Base-by-base conservation (phyloP, 2,329 filamentous ascomycete genomes). In the Mycosphaerella sp. region DNA sequence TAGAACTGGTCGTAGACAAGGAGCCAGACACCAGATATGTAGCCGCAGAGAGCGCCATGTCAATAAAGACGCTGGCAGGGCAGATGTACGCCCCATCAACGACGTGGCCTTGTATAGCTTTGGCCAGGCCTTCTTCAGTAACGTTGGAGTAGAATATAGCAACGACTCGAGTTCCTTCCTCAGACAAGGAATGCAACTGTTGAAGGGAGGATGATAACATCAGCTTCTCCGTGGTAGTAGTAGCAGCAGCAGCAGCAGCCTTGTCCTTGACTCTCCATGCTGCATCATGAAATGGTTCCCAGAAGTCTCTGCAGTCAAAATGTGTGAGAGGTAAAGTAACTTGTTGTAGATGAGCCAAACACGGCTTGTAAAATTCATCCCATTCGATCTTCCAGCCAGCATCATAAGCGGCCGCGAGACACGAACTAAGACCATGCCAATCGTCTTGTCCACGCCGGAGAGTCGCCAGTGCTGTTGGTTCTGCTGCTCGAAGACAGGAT, bases 301-400 rank as follows among this genome's bases (percentile, higher is more conserved):
- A 32, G 30, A 10, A 32, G 9, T 32, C 30, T 10, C 10, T 34
- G 10, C 10, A 34, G 30, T 34, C 30, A 10, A 34, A 71, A 8
- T 41, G 37, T 46, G 71, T 70, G 1, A 61, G 52, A 1, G 82
- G 81, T 2, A 86, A 77, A 37, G 80, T 73, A 70, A 82, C 30
- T 30, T 54, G 0, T 68, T 65, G 35, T 27, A 54, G 0, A 68
- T 66, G n/a, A 72, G 59, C 28, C 68, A 66, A 58, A 70, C 71
- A 73, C 68, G 75, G 12, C 66, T 63, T 66, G 27, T 76, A 68
- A 57, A 77, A 82, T 62, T 82, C 81, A 42, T 76, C 73, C 80
- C 82, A 87, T 57, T 80, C 69, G 16, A 87, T 66, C 3, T 73
- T 67, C 2, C 81, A 58, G 0, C 82, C 83, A 1, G 69, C 70